Conservation (phyloP, 495 filamentous ascomycete species). For the Stereocaulon alpinum region DNA sequence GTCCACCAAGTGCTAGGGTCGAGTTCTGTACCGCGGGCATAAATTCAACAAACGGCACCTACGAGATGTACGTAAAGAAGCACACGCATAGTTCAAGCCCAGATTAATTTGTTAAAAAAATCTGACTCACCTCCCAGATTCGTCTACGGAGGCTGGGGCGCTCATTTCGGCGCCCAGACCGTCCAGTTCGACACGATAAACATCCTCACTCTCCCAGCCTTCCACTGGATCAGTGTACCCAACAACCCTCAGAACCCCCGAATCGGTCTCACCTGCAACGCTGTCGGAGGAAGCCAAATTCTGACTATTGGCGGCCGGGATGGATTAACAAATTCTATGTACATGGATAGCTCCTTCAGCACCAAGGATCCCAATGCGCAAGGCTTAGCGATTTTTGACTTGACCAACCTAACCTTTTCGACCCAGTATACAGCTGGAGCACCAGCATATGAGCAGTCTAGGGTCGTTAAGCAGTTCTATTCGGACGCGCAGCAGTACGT, state of each 20-base stretch:
- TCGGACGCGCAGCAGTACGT: background rate
- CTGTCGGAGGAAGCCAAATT: slow-evolving; percentile 21
- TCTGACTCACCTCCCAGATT: slow-evolving; percentile 1
- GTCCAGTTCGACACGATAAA: slow-evolving; percentile 18
- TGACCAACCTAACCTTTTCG: slow-evolving; percentile 4
- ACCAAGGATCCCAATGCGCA: slow-evolving; percentile 9
- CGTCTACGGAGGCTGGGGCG: slow-evolving; percentile 17
- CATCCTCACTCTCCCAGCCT: slow-evolving; percentile 38
- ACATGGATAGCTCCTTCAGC: background rate
- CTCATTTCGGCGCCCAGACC: background rate
- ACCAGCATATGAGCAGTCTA: slow-evolving; percentile 4
- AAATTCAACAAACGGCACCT: too few relatives aligned
- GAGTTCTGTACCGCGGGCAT: too few relatives aligned
- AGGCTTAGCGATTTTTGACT: slow-evolving; percentile 19
- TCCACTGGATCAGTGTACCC: slow-evolving; percentile 31
- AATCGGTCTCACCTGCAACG: slow-evolving; percentile 14
- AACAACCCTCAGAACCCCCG: slow-evolving; percentile 14
- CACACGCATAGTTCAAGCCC: too few relatives aligned
- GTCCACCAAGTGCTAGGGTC: too few relatives aligned
- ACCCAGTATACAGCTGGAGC: slow-evolving; percentile 9
- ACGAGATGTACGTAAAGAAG: too few relatives aligned
- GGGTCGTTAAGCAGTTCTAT: slow-evolving; percentile 2
- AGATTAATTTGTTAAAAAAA: too few relatives aligned
- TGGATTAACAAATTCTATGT: too few relatives aligned
- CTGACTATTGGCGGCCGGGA: slow-evolving; percentile 15